These are phyloP conservation scores for Metarhizium robertsii DNA, from an alignment of 2,329 filamentous ascomycete species.

Conservation along the genomic window DNA sequence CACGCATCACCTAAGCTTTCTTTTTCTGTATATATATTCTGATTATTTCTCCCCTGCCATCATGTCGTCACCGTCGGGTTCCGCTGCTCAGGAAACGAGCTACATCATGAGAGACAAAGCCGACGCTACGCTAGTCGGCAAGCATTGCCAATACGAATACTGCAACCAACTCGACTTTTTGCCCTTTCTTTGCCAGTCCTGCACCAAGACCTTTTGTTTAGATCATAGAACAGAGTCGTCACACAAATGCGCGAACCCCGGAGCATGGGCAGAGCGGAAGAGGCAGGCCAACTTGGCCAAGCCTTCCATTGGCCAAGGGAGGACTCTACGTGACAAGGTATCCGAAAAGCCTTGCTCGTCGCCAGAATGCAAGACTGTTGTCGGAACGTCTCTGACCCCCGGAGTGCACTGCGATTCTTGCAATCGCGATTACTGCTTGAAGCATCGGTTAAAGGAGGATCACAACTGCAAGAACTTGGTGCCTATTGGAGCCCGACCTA, in stretches of 20 bases:
- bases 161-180: conserved; percentile 96
- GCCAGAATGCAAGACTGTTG: conserved; percentile 56
- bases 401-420: conserved; percentile 64
- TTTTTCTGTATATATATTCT: background rate
- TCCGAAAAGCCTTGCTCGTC: conserved; percentile 60
- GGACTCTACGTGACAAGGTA: conserved; percentile 43
- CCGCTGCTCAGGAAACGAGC: conserved; percentile 36
- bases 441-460: conserved; percentile 67
- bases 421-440: conserved; percentile 67
- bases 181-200: conserved; percentile 88
- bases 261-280: conserved; percentile 52
- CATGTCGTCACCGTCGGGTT: conserved; percentile 45
- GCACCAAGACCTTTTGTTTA: conserved; percentile 75
- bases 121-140: conserved; percentile 79
- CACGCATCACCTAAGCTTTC: background rate
- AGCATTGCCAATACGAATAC: conserved; percentile 83
- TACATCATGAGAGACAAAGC: conserved; percentile 63
- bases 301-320: conserved; percentile 44
- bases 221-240: conserved; percentile 83
- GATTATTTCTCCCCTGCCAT: conserved; percentile 11
- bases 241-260: conserved; percentile 57
- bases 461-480: conserved; percentile 74
- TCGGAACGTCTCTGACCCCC: conserved; percentile 58
- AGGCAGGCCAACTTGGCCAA: conserved; percentile 44
- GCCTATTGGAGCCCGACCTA: conserved; percentile 41